Percentiles rank a stretch among this genome's conserved stretches.
Evolutionary conservation across 2,329 filamentous ascomycete species (phyloP).

Genomic region (Aspergillus amoenus): DNA sequence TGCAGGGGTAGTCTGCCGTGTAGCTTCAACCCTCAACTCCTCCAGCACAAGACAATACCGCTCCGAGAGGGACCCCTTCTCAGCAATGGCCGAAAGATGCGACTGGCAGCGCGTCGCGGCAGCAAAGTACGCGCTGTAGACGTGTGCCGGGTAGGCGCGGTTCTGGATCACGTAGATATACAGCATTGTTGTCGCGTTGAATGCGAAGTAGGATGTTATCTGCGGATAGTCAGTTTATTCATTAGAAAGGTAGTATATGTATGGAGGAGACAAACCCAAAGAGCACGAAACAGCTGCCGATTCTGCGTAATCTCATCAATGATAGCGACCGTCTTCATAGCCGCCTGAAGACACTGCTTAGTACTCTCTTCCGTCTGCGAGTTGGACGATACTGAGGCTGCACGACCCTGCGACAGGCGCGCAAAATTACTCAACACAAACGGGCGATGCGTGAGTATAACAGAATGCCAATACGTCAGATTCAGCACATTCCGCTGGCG

Average conservation of each 20-base stretch:
- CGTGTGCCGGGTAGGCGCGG: slow-evolving; percentile 8
- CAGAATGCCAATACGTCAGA: slow-evolving; percentile 45
- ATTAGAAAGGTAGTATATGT: no score
- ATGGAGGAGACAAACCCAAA: neutral
- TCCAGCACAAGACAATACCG: slow-evolving; percentile 22
- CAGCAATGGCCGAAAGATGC: slow-evolving; percentile 20
- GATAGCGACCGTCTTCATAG: neutral
- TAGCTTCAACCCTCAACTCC: slow-evolving; percentile 12
- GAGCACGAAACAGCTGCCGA: neutral
- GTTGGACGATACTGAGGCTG: no score
- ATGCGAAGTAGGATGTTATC: slow-evolving; percentile 22
- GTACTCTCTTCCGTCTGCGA: neutral
- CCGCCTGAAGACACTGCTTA: neutral
- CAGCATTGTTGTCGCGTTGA: slow-evolving; percentile 19
- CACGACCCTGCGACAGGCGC: neutral
- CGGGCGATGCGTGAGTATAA: slow-evolving; percentile 42
- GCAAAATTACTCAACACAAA: slow-evolving; percentile 18
- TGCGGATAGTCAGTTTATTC: no score
- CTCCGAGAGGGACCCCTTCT: slow-evolving; percentile 20
- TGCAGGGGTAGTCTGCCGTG: neutral
- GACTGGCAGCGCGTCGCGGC: slow-evolving; percentile 20
- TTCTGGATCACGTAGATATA: slow-evolving; percentile 23
- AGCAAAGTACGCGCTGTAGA: slow-evolving; percentile 15
- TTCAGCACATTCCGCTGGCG: slow-evolving; percentile 46
- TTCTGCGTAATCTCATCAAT: slow-evolving; percentile 4